phyloP scores from a whole-genome alignment of 2,329 filamentous ascomycete species.

The Tolypocladium inflatum region DNA sequence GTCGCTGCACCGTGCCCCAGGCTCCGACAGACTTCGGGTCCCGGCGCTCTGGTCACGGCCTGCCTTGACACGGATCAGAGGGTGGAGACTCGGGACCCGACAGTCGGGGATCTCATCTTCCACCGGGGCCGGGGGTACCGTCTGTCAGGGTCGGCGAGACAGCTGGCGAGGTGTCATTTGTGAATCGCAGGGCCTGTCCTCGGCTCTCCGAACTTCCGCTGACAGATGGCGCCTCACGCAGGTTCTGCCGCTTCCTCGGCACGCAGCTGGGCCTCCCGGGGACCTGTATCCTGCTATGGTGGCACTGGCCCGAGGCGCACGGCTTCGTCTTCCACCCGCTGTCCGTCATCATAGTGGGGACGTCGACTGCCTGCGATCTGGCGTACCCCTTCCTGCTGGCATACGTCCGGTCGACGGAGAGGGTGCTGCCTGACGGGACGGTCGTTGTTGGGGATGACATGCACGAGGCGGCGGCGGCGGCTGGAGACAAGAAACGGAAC shows the following conservation, averaged over 20 bases:
- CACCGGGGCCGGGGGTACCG: background rate
- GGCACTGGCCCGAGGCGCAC: slow-evolving; percentile 41
- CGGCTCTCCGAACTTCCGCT: background rate
- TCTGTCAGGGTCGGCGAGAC: background rate
- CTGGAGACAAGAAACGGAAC: slow-evolving; percentile 11
- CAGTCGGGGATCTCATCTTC: background rate
- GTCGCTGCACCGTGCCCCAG: no score
- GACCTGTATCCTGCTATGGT: slow-evolving; percentile 32
- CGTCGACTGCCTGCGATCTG: slow-evolving; percentile 30
- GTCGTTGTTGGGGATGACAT: slow-evolving; percentile 14
- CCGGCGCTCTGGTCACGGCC: background rate
- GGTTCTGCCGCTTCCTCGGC: slow-evolving; percentile 33
- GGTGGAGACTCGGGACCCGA: background rate
- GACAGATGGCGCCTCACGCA: slow-evolving; percentile 9
- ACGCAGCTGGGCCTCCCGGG: slow-evolving; percentile 30
- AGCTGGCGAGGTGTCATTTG: background rate
- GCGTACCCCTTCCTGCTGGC: slow-evolving; percentile 34
- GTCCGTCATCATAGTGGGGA: slow-evolving; percentile 30
- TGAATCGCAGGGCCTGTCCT: background rate
- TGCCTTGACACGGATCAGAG: background rate
- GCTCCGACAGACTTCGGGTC: background rate
- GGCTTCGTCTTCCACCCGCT: slow-evolving; percentile 34
- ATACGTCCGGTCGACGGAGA: slow-evolving; percentile 28
- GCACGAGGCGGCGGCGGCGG: background rate
- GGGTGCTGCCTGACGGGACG: slow-evolving; percentile 25